Evolutionary conservation across 1,284 basidiomycete genomes (phyloP).

Genomic region (Ganoderma meredithae): DNA sequence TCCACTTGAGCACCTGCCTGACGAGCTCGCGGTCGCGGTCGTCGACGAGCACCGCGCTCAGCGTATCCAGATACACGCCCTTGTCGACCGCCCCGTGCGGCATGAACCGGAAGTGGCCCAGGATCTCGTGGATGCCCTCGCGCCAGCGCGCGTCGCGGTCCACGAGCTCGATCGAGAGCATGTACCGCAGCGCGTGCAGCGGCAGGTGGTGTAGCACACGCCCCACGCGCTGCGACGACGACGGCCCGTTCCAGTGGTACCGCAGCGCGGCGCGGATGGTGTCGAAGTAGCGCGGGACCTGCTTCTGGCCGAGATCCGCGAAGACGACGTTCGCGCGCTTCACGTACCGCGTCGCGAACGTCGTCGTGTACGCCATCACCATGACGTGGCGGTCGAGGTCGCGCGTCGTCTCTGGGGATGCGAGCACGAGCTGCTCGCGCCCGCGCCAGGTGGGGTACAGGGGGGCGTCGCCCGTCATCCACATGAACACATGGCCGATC

Average conservation of each 20-base stretch:
- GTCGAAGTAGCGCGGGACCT: slow-evolving; percentile 2
- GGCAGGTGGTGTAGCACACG: neutral
- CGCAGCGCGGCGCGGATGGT: neutral
- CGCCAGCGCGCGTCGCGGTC: neutral
- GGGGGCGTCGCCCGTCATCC: slow-evolving; percentile 14
- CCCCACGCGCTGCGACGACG: neutral
- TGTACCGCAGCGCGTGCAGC: slow-evolving; percentile 9
- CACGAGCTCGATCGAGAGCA: neutral
- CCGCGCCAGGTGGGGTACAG: slow-evolving; percentile 25
- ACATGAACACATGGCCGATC: slow-evolving; percentile 13
- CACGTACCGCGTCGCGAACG: slow-evolving; percentile 19
- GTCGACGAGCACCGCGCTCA: neutral
- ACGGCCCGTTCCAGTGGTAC: neutral
- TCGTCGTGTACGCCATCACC: slow-evolving; percentile 25
- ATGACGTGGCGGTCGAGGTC: slow-evolving; percentile 25
- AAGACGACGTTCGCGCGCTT: neutral
- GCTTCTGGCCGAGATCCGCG: neutral
- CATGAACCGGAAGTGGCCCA: neutral
- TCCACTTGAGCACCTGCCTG: slow-evolving; percentile 2
- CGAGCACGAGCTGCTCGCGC: slow-evolving; percentile 22
- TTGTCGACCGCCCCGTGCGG: neutral
- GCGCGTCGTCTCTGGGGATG: slow-evolving; percentile 8
- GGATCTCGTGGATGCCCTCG: neutral
- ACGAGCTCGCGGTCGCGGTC: neutral
- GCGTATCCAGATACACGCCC: neutral